Conservation (phyloP, 257 asterid species). For the Lithospermum erythrorhizon region DNA sequence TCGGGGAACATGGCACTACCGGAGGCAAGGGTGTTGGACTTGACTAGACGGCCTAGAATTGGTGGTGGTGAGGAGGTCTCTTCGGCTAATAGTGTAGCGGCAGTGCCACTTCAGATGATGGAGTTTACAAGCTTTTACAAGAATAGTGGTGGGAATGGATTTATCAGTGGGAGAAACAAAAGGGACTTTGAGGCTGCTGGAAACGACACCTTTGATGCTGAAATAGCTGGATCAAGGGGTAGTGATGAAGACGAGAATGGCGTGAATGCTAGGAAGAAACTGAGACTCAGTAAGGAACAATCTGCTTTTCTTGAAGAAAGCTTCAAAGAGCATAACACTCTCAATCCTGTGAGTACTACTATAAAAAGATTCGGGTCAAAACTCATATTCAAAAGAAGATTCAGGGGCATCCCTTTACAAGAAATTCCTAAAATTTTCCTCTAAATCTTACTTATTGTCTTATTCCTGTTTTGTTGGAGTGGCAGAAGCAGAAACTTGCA, state of each 20-base stretch:
- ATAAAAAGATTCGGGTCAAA: not conserved
- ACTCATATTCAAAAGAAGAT: not conserved
- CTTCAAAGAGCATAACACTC: slow-evolving; percentile 71
- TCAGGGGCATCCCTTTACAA: not conserved
- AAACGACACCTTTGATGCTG: slow-evolving; percentile 41
- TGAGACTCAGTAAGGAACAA: slow-evolving; percentile 68
- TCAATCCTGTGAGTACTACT: slow-evolving; percentile 54
- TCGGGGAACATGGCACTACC: slow-evolving; percentile 34
- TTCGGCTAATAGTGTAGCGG: slow-evolving; percentile 52
- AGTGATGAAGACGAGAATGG: slow-evolving; percentile 79
- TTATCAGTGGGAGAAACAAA: slow-evolving; percentile 15
- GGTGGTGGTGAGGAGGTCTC: slow-evolving; percentile 41
- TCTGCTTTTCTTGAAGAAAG: slow-evolving; percentile 82
- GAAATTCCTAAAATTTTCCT: no score
- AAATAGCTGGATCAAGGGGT: slow-evolving; percentile 35
- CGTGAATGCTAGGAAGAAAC: slow-evolving; percentile 47
- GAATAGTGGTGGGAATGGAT: slow-evolving; percentile 5
- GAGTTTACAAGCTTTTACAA: slow-evolving; percentile 29
- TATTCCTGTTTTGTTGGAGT: not conserved
- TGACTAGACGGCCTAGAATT: slow-evolving; percentile 28
- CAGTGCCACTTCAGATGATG: slow-evolving; percentile 32
- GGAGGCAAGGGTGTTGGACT: slow-evolving; percentile 40
- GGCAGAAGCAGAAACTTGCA: slow-evolving; percentile 9
- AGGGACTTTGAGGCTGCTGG: slow-evolving; percentile 20
- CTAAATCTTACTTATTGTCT: not conserved